phyloP scores from a whole-genome alignment of 1,284 basidiomycete species.

The Cystobasidium pallidum region DNA sequence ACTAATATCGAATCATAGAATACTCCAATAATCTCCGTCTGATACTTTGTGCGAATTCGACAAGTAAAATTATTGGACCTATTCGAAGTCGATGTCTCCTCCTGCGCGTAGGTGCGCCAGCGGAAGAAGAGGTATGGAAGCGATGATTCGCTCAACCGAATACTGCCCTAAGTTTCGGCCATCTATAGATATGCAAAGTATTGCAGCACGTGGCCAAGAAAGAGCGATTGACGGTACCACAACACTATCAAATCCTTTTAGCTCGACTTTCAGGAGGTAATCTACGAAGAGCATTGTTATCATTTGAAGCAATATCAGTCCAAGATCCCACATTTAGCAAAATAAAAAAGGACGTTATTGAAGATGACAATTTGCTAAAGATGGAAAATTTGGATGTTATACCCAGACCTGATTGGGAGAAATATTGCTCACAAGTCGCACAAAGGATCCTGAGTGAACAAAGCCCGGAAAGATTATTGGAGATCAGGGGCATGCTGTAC shows the following conservation, averaged over 20 bases:
- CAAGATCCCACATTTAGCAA: conserved; percentile 60
- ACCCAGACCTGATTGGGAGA: conserved; percentile 97
- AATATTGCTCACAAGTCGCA: conserved; percentile 93
- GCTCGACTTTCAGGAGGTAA: conserved; percentile 83
- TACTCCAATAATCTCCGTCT: conserved; percentile 98
- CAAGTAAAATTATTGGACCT: conserved; percentile 93
- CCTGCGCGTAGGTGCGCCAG: conserved; percentile 89
- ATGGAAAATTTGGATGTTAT: conserved; percentile 67
- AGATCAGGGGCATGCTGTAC: conserved; percentile 89
- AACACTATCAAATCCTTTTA: conserved; percentile 73
- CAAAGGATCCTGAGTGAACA: conserved; percentile 91
- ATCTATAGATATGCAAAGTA: conserved; percentile 73
- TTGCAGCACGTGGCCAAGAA: conserved; percentile 79
- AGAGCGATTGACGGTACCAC: conserved; percentile 79
- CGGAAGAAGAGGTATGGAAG: conserved; percentile 68
- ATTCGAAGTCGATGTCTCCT: conserved; percentile 94
- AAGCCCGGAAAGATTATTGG: conserved; percentile 85
- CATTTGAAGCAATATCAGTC: conserved; percentile 94
- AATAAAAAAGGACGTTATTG: conserved; percentile 41
- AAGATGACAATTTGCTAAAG: conserved; percentile 29
- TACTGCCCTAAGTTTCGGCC: not conserved
- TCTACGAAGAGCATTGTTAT: conserved; percentile 88
- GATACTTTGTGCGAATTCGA: conserved; percentile 97
- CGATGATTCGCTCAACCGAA: not conserved
- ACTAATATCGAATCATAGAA: conserved; percentile 57